A percentile compares a stretch with the other conserved stretches of the same genome.
These are phyloP conservation scores for Cercophora newfieldiana DNA, from an alignment of 495 filamentous ascomycete genomes.

Conservation along the genomic window DNA sequence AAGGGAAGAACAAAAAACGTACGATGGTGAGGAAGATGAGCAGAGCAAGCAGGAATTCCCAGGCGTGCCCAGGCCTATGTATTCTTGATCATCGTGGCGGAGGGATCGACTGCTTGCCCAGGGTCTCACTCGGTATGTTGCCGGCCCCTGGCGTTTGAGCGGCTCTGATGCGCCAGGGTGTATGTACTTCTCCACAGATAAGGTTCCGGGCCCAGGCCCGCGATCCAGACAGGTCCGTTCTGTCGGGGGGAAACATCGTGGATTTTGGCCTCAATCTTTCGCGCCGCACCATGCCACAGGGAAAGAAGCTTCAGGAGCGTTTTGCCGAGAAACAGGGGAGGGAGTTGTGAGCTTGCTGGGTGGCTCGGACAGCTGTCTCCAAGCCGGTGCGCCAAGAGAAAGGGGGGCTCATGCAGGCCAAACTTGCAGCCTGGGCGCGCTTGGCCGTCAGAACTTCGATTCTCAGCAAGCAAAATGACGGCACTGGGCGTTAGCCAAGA, in stretches of 20 bases:
- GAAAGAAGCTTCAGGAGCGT: background rate
- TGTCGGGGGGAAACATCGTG: background rate
- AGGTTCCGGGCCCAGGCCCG: background rate
- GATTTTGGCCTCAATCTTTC: background rate
- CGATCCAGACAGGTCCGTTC: background rate
- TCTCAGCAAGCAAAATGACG: background rate
- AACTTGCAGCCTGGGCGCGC: conserved; percentile 8
- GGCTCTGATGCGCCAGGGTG: background rate
- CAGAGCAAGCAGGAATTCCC: background rate
- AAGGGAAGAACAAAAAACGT: conserved; percentile 15
- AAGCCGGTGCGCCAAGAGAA: conserved; percentile 9
- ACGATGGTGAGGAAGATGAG: conserved; percentile 15
- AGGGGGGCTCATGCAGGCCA: conserved; percentile 1
- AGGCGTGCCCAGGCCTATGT: conserved; percentile 9
- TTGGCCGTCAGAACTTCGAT: conserved; percentile 10
- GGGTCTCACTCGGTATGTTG: conserved; percentile 8
- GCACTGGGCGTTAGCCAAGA: background rate
- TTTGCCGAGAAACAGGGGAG: conserved; percentile 1
- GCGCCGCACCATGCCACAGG: background rate
- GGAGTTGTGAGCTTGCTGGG: background rate
- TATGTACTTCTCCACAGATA: background rate
- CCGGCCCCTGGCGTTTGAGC: conserved; percentile 10
- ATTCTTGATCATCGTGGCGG: conserved; percentile 12
- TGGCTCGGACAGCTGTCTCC: background rate
- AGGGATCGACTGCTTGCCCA: conserved; percentile 9